Percentiles rank a stretch among this genome's conserved stretches.
Conservation (phyloP, 192 early-diverging fungal genomes). For the Backusella westeae region DNA sequence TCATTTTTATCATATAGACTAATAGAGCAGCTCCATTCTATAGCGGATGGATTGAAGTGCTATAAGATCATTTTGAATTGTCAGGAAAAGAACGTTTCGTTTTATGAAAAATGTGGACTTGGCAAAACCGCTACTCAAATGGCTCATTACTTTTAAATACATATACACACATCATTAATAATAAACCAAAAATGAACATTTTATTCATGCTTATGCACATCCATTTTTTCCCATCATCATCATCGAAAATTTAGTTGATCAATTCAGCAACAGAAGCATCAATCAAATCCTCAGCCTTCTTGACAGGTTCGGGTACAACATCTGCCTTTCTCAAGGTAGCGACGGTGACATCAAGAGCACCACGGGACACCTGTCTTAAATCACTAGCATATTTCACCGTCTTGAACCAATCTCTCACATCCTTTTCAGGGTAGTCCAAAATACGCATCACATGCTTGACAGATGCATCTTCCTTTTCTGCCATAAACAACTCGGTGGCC, state of each 20-base stretch:
- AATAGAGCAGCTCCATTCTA: conserved; percentile 83
- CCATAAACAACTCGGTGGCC: conserved; percentile 44
- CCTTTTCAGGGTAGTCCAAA: conserved; percentile 50
- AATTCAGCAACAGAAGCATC: conserved; percentile 9
- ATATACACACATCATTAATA: not conserved
- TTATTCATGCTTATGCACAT: not conserved
- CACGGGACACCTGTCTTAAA: conserved; percentile 34
- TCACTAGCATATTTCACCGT: conserved; percentile 55
- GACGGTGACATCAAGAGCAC: conserved; percentile 47
- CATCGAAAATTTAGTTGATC: not conserved
- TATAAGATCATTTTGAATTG: conserved; percentile 88
- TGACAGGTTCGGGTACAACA: conserved; percentile 43
- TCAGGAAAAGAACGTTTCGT: conserved; percentile 73
- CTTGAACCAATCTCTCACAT: conserved; percentile 68
- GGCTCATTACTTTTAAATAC: conserved; percentile 49
- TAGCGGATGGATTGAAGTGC: conserved; percentile 76
- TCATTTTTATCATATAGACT: conserved; percentile 39
- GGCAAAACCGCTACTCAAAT: conserved; percentile 74
- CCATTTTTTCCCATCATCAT: not conserved
- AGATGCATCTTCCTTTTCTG: conserved; percentile 43
- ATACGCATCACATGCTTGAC: conserved; percentile 45
- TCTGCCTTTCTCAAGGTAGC: conserved; percentile 56
- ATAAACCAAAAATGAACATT: not conserved
- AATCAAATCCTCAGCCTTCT: conserved; percentile 11
- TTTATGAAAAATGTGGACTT: conserved; percentile 92